Evolutionary conservation across 2,329 filamentous ascomycete genomes (phyloP).

Genomic region (Venturia pyrina): DNA sequence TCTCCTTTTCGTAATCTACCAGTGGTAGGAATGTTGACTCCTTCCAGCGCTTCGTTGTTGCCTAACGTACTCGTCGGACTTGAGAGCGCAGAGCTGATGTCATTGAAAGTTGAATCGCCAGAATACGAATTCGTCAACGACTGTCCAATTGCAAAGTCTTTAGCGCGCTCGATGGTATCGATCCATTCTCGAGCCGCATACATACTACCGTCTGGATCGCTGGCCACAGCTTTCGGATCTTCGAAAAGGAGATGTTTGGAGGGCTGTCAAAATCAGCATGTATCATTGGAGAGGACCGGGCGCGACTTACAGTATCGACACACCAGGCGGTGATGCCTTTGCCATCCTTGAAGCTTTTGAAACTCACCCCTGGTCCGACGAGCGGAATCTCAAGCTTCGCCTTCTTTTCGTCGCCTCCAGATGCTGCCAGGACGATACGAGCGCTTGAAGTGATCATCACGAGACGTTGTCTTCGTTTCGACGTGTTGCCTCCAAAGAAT

Average conservation of each 20-base stretch:
- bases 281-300: neutral
- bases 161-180: conserved; percentile 75
- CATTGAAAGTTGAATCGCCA: conserved; percentile 37
- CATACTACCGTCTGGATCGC: conserved; percentile 52
- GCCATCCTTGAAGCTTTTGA: conserved; percentile 71
- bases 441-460: conserved; percentile 93
- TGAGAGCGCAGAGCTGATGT: conserved; percentile 48
- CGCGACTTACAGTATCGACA: conserved; percentile 77
- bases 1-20: conserved; percentile 19
- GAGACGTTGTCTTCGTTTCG: conserved; percentile 84
- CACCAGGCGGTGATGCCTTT: conserved; percentile 84
- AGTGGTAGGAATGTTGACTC: conserved; percentile 43
- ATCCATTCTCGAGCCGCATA: conserved; percentile 83
- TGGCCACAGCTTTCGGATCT: conserved; percentile 66
- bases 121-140: conserved; percentile 56
- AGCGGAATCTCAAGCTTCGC: conserved; percentile 88
- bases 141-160: conserved; percentile 72
- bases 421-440: conserved; percentile 78
- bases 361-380: conserved; percentile 62
- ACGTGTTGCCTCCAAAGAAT: conserved; percentile 84
- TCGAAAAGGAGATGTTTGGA: conserved; percentile 88
- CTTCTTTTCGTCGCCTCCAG: conserved; percentile 92
- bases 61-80: conserved; percentile 69
- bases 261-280: conserved; percentile 10
- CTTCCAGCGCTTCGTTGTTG: conserved; percentile 32